These are phyloP conservation scores for Ascocoryne sarcoides DNA, from an alignment of 2,329 filamentous ascomycete species.

Conservation along the genomic window DNA sequence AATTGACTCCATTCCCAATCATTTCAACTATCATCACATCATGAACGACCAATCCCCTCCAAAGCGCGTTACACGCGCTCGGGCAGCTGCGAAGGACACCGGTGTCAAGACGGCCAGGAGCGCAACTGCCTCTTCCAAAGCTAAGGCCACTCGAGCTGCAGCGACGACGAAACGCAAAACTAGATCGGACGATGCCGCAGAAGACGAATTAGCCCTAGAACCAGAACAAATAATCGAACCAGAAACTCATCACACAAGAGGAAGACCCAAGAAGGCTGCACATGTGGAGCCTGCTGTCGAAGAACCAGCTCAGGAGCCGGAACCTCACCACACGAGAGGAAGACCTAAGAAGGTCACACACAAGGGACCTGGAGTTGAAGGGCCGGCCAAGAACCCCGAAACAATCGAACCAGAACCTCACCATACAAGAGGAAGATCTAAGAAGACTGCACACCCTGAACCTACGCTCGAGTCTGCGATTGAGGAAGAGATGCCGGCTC, in stretches of 20 bases:
- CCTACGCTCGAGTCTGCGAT: background rate
- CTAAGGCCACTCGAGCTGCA: constrained; percentile 28
- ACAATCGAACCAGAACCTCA: no score
- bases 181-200: constrained; percentile 43
- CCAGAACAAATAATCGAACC: constrained; percentile 20
- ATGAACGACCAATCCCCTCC: constrained; percentile 49
- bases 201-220: constrained; percentile 27
- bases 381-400: constrained; percentile 25
- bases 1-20: constrained; percentile 3
- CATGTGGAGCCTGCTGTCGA: constrained; percentile 20
- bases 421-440: constrained; percentile 39
- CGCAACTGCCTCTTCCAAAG: constrained; percentile 39
- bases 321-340: constrained; percentile 36
- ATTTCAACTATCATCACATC: constrained; percentile 35
- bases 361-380: constrained; percentile 15
- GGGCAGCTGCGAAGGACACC: constrained; percentile 36
- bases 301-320: constrained; percentile 22
- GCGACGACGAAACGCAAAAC: constrained; percentile 44
- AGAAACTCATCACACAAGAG: constrained; percentile 35
- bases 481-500: constrained; percentile 5
- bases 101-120: constrained; percentile 36
- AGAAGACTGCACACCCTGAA: constrained; percentile 26
- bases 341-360: constrained; percentile 36
- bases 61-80: constrained; percentile 48
- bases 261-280: constrained; percentile 37